Percentiles rank a stretch among this genome's conserved stretches.
These are phyloP conservation scores for Musa schizocarpa DNA, from an alignment of 176 grass and related monocot species.

Conservation along the genomic window DNA sequence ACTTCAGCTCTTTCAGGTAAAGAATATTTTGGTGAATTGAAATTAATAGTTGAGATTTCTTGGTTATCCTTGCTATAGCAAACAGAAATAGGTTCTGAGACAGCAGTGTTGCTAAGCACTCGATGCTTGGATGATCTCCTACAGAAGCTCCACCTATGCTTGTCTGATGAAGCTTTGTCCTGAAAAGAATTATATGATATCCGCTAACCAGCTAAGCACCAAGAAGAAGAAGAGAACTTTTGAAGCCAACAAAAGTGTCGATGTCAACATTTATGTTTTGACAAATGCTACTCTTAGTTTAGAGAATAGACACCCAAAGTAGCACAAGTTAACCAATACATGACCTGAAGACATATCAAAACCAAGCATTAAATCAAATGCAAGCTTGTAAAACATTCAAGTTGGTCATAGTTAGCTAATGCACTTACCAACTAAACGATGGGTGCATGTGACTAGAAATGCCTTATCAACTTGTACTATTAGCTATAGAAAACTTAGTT, in stretches of 20 bases:
- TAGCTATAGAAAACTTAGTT: no score
- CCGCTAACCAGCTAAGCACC: no score
- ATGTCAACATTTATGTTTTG: no score
- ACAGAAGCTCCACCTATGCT: conserved; percentile 90
- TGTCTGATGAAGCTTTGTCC: conserved; percentile 77
- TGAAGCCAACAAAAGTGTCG: neutral
- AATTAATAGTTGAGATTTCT: conserved; percentile 41
- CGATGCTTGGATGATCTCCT: conserved; percentile 90
- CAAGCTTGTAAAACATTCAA: no score
- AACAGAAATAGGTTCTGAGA: conserved; percentile 58
- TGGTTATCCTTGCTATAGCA: conserved; percentile 71
- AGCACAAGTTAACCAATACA: neutral
- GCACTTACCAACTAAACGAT: no score
- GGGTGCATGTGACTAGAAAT: no score
- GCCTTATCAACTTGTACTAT: no score
- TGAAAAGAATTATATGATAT: conserved; percentile 25
- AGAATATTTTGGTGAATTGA: conserved; percentile 59
- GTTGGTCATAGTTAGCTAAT: no score
- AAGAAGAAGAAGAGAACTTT: neutral
- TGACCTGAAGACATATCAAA: neutral
- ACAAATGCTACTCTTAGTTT: no score
- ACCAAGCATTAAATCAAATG: neutral
- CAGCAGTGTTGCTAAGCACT: conserved; percentile 71
- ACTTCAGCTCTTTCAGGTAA: conserved; percentile 57
- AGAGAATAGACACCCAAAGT: no score